Conservation (phyloP, 129 eudicot species). For the Centrapalus pauciflorus region DNA sequence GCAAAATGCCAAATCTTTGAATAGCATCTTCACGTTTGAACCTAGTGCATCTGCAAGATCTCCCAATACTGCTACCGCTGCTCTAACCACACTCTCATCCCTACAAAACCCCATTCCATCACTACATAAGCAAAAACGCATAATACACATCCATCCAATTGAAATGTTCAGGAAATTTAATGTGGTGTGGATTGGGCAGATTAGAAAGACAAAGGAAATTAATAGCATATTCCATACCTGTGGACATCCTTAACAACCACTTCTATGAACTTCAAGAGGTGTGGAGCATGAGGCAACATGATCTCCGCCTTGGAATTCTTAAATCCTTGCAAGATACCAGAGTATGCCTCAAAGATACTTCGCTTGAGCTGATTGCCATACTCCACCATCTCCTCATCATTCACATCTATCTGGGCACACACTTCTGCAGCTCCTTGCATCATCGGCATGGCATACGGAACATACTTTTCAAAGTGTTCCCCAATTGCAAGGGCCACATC, state of each 20-base stretch:
- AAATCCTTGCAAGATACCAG: constrained; percentile 89
- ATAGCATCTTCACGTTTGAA: constrained; percentile 42
- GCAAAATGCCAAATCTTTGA: constrained; percentile 47
- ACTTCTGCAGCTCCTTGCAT: constrained; percentile 84
- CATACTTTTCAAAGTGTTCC: constrained; percentile 73
- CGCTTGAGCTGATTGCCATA: constrained; percentile 76
- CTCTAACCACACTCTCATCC: constrained; percentile 74
- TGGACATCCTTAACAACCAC: constrained; percentile 52
- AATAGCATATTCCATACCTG: constrained; percentile 42
- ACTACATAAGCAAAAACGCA: background rate
- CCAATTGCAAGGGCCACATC: constrained; percentile 96
- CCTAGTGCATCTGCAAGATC: constrained; percentile 94
- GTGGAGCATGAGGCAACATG: constrained; percentile 81
- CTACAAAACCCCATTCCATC: constrained; percentile 27
- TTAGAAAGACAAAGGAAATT: background rate
- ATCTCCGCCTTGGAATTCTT: constrained; percentile 74
- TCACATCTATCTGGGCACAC: constrained; percentile 61
- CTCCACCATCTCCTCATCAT: constrained; percentile 87
- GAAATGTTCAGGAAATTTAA: too few species aligned
- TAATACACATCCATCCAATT: too few species aligned
- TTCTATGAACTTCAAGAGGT: constrained; percentile 73
- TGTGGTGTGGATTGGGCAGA: too few species aligned
- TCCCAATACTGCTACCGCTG: constrained; percentile 80
- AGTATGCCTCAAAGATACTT: constrained; percentile 87
- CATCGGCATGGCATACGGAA: constrained; percentile 67